These are phyloP conservation scores for Pilobolus umbonatus DNA, from an alignment of 192 early-diverging fungal species.

Conservation along the genomic window DNA sequence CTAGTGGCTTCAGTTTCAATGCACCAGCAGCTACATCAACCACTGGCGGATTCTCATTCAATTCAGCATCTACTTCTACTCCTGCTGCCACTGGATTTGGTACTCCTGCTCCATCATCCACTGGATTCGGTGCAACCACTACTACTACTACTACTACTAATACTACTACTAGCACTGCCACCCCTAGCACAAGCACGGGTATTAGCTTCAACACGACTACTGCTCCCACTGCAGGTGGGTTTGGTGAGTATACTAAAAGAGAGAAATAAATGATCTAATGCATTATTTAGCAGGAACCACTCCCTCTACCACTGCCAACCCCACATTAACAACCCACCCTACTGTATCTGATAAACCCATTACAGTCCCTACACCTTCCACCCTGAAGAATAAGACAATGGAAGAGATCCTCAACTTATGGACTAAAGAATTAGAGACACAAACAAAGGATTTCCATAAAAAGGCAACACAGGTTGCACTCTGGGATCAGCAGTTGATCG, in stretches of 20 bases:
- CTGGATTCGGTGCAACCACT: background rate
- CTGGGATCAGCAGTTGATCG: conserved; percentile 84
- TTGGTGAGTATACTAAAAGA: conserved; percentile 14
- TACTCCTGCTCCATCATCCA: background rate
- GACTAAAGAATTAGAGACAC: conserved; percentile 76
- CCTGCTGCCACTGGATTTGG: conserved; percentile 7
- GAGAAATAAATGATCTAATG: background rate
- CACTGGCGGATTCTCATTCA: background rate
- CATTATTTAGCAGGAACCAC: conserved; percentile 9
- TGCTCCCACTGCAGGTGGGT: conserved; percentile 13
- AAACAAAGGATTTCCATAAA: conserved; percentile 78
- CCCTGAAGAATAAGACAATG: conserved; percentile 81
- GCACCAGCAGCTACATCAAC: conserved; percentile 20
- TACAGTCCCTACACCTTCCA: conserved; percentile 42
- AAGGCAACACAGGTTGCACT: conserved; percentile 78
- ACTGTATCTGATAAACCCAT: conserved; percentile 31
- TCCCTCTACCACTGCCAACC: conserved; percentile 33
- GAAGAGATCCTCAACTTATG: conserved; percentile 90
- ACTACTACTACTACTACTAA: conserved; percentile 26
- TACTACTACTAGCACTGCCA: conserved; percentile 28
- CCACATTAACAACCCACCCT: conserved; percentile 27
- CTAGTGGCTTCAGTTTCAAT: background rate
- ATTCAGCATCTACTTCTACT: background rate
- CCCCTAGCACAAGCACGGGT: conserved; percentile 12
- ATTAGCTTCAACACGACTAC: background rate